These are phyloP conservation scores for Lipomyces starkeyi DNA, from an alignment of 805 yeast genomes.

Conservation along the genomic window DNA sequence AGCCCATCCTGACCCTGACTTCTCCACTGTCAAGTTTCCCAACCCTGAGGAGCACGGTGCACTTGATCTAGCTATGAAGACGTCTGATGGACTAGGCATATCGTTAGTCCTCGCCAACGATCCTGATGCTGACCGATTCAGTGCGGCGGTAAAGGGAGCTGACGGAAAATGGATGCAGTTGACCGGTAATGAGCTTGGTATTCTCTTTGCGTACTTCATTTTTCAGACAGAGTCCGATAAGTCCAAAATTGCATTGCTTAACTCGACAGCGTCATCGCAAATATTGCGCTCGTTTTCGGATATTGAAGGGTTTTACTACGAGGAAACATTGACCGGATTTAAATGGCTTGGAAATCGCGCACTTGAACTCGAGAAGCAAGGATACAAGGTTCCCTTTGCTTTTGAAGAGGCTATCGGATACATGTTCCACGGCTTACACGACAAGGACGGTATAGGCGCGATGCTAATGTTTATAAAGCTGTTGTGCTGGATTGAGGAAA, in stretches of 20 bases:
- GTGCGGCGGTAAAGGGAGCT: constrained; percentile 67
- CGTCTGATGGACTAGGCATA: constrained; percentile 60
- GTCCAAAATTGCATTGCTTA: constrained; percentile 61
- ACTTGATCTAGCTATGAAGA: constrained; percentile 66
- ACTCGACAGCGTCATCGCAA: constrained; percentile 93
- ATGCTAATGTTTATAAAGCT: constrained; percentile 76
- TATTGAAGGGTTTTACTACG: constrained; percentile 62
- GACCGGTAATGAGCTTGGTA: constrained; percentile 91
- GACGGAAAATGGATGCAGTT: constrained; percentile 70
- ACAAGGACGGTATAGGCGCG: constrained; percentile 92
- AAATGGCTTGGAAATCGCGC: constrained; percentile 97
- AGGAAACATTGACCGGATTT: constrained; percentile 92
- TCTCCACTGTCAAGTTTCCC: constrained; percentile 86
- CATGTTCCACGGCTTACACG: constrained; percentile 84
- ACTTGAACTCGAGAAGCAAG: constrained; percentile 66
- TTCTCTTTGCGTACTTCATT: constrained; percentile 73
- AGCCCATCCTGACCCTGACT: constrained; percentile 77
- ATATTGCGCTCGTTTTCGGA: constrained; percentile 73
- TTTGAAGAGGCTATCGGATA: constrained; percentile 96
- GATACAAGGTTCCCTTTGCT: constrained; percentile 80
- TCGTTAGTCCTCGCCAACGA: constrained; percentile 83
- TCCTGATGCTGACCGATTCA: constrained; percentile 96
- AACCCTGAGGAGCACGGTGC: constrained; percentile 98
- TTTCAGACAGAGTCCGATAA: constrained; percentile 26
- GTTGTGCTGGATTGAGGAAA: constrained; percentile 45